Evolutionary conservation across 2,329 filamentous ascomycete genomes (phyloP).

Genomic region (Colletotrichum zoysiae): DNA sequence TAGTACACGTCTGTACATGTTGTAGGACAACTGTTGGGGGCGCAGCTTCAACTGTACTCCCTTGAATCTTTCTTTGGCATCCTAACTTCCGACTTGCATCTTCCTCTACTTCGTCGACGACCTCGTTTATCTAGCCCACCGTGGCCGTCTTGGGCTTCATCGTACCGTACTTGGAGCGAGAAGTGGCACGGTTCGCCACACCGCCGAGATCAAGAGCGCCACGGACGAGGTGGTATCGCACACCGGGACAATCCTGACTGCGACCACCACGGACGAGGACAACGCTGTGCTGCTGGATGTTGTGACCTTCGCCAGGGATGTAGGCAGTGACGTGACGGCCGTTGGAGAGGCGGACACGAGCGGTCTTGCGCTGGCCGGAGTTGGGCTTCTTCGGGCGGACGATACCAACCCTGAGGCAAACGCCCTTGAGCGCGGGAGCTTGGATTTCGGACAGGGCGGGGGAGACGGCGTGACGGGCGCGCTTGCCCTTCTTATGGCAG

Average conservation of each 20-base stretch:
- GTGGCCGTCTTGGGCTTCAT: constrained; percentile 95
- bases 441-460: constrained; percentile 79
- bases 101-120: background rate
- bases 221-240: constrained; percentile 93
- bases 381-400: constrained; percentile 99
- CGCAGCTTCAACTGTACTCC: no score
- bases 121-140: constrained; percentile 54
- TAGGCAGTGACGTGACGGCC: constrained; percentile 92
- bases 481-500: constrained; percentile 79
- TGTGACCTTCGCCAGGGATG: constrained; percentile 97
- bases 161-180: constrained; percentile 95
- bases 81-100: no score
- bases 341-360: constrained; percentile 88
- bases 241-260: constrained; percentile 97
- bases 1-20: constrained; percentile 20
- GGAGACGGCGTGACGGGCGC: constrained; percentile 86
- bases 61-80: background rate
- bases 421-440: constrained; percentile 90
- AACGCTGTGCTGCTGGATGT: constrained; percentile 98
- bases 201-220: constrained; percentile 95
- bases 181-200: constrained; percentile 85
- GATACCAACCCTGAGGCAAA: constrained; percentile 93
- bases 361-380: constrained; percentile 95
- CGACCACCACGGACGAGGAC: constrained; percentile 94
- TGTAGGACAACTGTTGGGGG: background rate